phyloP scores from a whole-genome alignment of 768 basidiomycete species.

The Neoboletus subvelutipes region DNA sequence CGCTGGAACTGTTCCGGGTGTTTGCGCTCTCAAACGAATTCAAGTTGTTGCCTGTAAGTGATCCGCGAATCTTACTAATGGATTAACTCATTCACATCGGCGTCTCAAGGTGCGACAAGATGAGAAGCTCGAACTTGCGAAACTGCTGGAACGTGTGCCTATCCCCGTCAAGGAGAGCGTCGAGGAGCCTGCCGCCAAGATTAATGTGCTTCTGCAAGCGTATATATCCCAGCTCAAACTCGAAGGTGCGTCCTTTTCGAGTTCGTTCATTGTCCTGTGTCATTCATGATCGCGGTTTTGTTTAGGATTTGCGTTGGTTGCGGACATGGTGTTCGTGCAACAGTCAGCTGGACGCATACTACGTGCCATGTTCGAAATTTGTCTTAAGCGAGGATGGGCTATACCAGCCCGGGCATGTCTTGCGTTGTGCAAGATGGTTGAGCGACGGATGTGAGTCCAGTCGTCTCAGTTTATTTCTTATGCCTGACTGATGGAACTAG shows the following conservation, averaged over 20 bases:
- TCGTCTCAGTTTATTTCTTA: neutral
- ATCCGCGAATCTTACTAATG: neutral
- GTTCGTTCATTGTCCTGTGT: neutral
- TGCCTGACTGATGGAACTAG: constrained; percentile 37
- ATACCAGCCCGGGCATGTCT: constrained; percentile 88
- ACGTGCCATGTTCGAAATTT: constrained; percentile 97
- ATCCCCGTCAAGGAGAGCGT: constrained; percentile 97
- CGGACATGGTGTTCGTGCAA: constrained; percentile 95
- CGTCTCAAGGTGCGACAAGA: constrained; percentile 58
- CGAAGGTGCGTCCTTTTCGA: constrained; percentile 50
- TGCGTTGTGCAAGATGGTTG: constrained; percentile 95
- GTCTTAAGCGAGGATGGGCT: constrained; percentile 97
- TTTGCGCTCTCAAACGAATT: constrained; percentile 97
- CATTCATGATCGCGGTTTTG: neutral
- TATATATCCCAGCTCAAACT: constrained; percentile 94
- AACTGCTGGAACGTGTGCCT: constrained; percentile 90
- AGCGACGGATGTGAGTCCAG: constrained; percentile 67
- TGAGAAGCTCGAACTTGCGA: constrained; percentile 88
- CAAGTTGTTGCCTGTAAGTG: constrained; percentile 75
- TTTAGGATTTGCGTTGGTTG: constrained; percentile 77
- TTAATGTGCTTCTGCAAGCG: constrained; percentile 93
- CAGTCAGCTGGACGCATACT: constrained; percentile 97
- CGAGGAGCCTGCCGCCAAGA: constrained; percentile 95
- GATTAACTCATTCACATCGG: neutral
- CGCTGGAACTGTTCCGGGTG: constrained; percentile 89